Conservation (phyloP, 2,329 filamentous ascomycete genomes). For the Chalara sp. region DNA sequence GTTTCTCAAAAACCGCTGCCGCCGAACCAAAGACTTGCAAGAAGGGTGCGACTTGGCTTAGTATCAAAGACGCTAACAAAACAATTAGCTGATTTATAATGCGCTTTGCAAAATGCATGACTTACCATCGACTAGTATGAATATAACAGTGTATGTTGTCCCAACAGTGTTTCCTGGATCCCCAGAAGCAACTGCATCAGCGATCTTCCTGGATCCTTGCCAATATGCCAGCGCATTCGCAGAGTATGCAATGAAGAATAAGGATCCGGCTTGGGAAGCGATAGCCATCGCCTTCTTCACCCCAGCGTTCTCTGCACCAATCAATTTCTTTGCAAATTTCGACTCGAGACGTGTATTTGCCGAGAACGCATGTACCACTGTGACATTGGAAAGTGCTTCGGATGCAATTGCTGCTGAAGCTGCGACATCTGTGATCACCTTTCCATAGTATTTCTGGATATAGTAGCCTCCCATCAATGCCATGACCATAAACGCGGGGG, state of each 20-base stretch:
- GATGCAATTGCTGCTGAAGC: slow-evolving; percentile 44
- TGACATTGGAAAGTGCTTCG: slow-evolving; percentile 42
- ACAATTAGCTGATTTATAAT: too few species aligned
- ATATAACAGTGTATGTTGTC: slow-evolving; percentile 46
- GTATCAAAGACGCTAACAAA: slow-evolving; percentile 25
- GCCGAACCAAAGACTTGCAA: slow-evolving; percentile 29
- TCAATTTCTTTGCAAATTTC: slow-evolving; percentile 39
- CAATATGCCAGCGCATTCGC: slow-evolving; percentile 54
- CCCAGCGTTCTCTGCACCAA: slow-evolving; percentile 34
- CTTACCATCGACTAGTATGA: slow-evolving; percentile 41
- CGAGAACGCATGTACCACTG: slow-evolving; percentile 46
- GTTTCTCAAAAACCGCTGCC: slow-evolving; percentile 38
- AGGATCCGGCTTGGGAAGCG: slow-evolving; percentile 42
- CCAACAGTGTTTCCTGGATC: slow-evolving; percentile 30
- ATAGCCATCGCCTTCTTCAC: slow-evolving; percentile 42
- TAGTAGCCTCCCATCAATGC: slow-evolving; percentile 39
- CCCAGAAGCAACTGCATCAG: slow-evolving; percentile 5
- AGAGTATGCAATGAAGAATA: slow-evolving; percentile 54
- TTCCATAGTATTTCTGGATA: slow-evolving; percentile 34
- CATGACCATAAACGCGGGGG: slow-evolving; percentile 44
- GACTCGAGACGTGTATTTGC: slow-evolving; percentile 39
- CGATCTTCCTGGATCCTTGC: slow-evolving; percentile 45
- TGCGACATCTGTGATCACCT: slow-evolving; percentile 36
- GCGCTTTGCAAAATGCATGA: neutral
- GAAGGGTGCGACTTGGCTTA: slow-evolving; percentile 17